These are phyloP conservation scores for Phlebopus sp. DNA, from an alignment of 1,284 basidiomycete species.

Conservation along the genomic window DNA sequence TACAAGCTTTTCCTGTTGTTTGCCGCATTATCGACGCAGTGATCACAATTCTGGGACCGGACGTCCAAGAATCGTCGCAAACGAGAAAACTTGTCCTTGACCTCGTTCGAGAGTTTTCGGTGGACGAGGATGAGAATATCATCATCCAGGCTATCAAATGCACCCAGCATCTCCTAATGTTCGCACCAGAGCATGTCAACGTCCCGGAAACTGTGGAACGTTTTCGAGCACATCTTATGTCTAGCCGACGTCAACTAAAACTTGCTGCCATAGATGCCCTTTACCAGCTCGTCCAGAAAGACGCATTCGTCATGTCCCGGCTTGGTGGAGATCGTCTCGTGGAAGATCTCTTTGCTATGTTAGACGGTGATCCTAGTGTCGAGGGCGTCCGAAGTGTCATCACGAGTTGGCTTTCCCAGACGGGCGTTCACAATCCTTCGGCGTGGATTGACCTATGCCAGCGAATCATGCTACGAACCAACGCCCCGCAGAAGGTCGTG, in stretches of 20 bases:
- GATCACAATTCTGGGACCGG: conserved; percentile 93
- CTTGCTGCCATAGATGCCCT: conserved; percentile 93
- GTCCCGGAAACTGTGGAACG: conserved; percentile 74
- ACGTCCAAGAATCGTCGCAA: conserved; percentile 87
- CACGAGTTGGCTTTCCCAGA: conserved; percentile 93
- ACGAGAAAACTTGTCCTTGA: conserved; percentile 81
- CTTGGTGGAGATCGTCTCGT: conserved; percentile 93
- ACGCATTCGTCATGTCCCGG: conserved; percentile 89
- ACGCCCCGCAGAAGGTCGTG: conserved; percentile 72
- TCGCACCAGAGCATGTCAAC: conserved; percentile 81
- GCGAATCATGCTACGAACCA: conserved; percentile 90
- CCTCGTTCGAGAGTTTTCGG: conserved; percentile 82
- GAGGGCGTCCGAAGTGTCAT: conserved; percentile 94
- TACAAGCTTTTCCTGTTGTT: conserved; percentile 88
- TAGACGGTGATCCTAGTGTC: conserved; percentile 93
- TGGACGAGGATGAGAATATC: conserved; percentile 86
- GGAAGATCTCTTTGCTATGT: conserved; percentile 90
- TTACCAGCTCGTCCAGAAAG: conserved; percentile 96
- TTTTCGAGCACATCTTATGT: conserved; percentile 76
- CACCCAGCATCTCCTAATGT: conserved; percentile 96
- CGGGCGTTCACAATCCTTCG: conserved; percentile 87
- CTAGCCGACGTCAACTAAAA: conserved; percentile 81
- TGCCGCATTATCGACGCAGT: conserved; percentile 92
- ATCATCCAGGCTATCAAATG: conserved; percentile 94
- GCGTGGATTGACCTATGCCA: conserved; percentile 99